Conservation (phyloP, 2,329 filamentous ascomycete genomes). For the Aureobasidium namibiae region DNA sequence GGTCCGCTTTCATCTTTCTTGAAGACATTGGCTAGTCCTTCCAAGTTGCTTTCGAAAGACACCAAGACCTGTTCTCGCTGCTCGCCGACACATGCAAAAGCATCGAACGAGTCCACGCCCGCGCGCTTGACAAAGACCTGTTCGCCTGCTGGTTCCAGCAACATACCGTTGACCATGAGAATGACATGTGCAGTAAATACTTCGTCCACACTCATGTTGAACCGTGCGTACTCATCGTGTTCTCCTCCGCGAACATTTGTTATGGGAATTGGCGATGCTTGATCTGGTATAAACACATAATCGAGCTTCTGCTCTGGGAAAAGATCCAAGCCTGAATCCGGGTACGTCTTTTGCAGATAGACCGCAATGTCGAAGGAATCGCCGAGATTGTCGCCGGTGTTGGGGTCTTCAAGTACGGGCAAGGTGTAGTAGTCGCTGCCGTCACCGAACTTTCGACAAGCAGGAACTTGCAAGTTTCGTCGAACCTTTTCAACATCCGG, state of each 20-base stretch:
- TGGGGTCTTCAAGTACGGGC: constrained; percentile 46
- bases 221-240: constrained; percentile 38
- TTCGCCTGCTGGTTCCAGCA: constrained; percentile 22
- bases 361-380: constrained; percentile 60
- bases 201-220: constrained; percentile 43
- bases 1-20: constrained; percentile 31
- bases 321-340: constrained; percentile 25
- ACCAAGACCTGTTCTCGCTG: background rate
- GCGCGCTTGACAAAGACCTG: constrained; percentile 1
- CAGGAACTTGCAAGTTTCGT: constrained; percentile 35
- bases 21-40: background rate
- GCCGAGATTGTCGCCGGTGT: constrained; percentile 38
- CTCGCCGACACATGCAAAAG: background rate
- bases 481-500: constrained; percentile 46
- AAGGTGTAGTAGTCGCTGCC: constrained; percentile 54
- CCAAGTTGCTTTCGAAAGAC: background rate
- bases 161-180: constrained; percentile 24
- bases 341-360: constrained; percentile 48
- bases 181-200: constrained; percentile 40
- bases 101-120: background rate
- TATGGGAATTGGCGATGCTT: constrained; percentile 41
- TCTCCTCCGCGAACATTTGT: constrained; percentile 34
- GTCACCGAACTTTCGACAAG: constrained; percentile 48
- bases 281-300: constrained; percentile 23
- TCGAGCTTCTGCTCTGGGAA: constrained; percentile 7